Base-by-base conservation (phyloP, 306 rosid species). In the Cucurbita maxima region DNA sequence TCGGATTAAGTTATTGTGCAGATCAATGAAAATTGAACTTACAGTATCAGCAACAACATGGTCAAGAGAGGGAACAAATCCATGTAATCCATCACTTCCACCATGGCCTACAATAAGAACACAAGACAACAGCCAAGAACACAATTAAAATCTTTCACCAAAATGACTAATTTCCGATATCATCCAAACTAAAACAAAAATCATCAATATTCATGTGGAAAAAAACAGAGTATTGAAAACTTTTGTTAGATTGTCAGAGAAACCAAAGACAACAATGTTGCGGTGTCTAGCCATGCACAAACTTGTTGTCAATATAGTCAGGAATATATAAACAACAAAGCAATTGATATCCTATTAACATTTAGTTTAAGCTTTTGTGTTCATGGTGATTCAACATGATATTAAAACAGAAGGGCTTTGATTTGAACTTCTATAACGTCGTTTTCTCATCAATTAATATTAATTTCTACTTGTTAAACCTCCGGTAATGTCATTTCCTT, bases 81-180 rank as follows among this genome's bases (percentile, higher is more conserved):
- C 99, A 60, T 95, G 99, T 84, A 95, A 82, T 81, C 99, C 99
- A 84, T 95, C 99, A 75, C 99, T 95, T 56, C 99, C 99, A 45
- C 99, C 99, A 68, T 95, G 99, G 84, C 99, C 99, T 95, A 75
- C 63, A 73, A 72, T n/a, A 51, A 19, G 43, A 78, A 64, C 63
- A 78, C 79, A 43, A 73, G 44, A 69, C 20, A 67, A 74, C 1
- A 4, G 20, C 40, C 19, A 68, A 13, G 34, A 45, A 44, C 16
- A 16, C 55, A 12, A 44, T 67, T 12, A 67, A 25, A 30, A 66
- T 18, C 56, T 50, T 48, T 48, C 45, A 53, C 22, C 13, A 47
- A 13, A 19, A 44, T 0, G 19, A 4, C 40, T 6, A 13, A 14
- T 50, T 70, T 50, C 7, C 34, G 22, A 22, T 13, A 68, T 47